Evolutionary conservation across 371 early-diverging fungal species (phyloP), one percentile per base, ranked within the genome.

Genomic region (Mucor saturninus): DNA sequence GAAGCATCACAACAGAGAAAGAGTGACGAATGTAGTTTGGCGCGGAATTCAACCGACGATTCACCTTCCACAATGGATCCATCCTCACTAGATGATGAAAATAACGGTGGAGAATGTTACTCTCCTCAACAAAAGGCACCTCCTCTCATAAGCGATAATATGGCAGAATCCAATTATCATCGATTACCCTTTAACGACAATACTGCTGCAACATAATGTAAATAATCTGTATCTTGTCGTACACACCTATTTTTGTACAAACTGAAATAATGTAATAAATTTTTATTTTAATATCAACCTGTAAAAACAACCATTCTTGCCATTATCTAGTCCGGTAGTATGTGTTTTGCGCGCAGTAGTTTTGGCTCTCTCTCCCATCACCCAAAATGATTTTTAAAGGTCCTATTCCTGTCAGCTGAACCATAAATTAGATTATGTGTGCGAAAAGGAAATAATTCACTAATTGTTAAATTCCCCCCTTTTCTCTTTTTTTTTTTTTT

Each of bases 101-200:
- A 51, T 38, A 45, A 58, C n/a, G 52, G 45, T 14, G 46, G 32
- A 2, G 64, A 64, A 29, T 53, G 59, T 15, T 64, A 64, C 37
- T 64, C 64, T 0, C 64, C 64, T 7, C 64, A 64, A 13, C 64
- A 64, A 30, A 64, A 64, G 7, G 38, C 64, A 3, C 64, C 64
- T 3, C 64, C 64, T 29, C 52, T 53, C 4, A 43, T 64, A 4
- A 64, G 54, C 29, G 64, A 64, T 29, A 35, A 9, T 29, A 45
- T 58, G 52, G 64, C 58, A 9, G 52, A 58, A 8, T 49, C 52
- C 0, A 63, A 56, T 11, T 63, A 57, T 49, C 63, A 62, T 13
- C 50, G 57, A 28, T 26, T 63, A 28, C 64, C 64, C 32, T 63
- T 57, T 43, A 51, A 26, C 13, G 15, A 57, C 28, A 39, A 62